Evolutionary conservation across 2,329 filamentous ascomycete species (phyloP).

Genomic region (Sarocladiaceae sp.): DNA sequence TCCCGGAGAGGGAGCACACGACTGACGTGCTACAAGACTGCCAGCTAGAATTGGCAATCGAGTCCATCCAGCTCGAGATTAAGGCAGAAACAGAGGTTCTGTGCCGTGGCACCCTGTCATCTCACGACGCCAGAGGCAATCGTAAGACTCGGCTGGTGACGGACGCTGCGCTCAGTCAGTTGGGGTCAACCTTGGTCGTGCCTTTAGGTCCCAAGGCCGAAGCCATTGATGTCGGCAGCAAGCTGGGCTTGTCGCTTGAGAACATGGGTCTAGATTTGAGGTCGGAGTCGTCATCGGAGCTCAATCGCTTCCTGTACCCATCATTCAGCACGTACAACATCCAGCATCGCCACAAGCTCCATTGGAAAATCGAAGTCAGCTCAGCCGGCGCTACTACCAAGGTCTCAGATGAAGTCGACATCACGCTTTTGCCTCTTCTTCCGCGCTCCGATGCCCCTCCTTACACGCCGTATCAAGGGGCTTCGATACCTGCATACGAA

Average conservation of each 20-base stretch:
- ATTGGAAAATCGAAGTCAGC: slow-evolving; percentile 14
- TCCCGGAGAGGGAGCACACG: slow-evolving; percentile 12
- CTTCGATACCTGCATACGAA: not conserved
- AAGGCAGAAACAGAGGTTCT: slow-evolving; percentile 12
- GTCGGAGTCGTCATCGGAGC: slow-evolving; percentile 11
- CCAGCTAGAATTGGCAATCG: slow-evolving; percentile 13
- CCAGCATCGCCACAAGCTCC: slow-evolving; percentile 15
- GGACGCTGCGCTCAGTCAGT: not conserved
- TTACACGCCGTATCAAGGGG: not conserved
- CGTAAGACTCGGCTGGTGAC: not conserved
- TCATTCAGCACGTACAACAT: slow-evolving; percentile 21
- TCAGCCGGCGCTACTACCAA: not conserved
- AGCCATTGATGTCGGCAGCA: slow-evolving; percentile 10
- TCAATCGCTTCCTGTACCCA: slow-evolving; percentile 12
- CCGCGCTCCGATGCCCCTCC: slow-evolving; percentile 2
- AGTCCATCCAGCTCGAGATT: slow-evolving; percentile 14
- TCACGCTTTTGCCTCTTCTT: not conserved
- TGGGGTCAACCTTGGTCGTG: slow-evolving; percentile 5
- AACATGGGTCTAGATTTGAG: slow-evolving; percentile 11
- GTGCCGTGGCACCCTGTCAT: slow-evolving; percentile 11
- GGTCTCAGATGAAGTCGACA: not conserved
- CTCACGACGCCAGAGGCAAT: slow-evolving; percentile 9
- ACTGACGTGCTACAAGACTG: slow-evolving; percentile 13
- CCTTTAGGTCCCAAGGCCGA: slow-evolving; percentile 9
- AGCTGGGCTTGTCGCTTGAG: slow-evolving; percentile 8